These are phyloP conservation scores for Inosperma sp. DNA, from an alignment of 768 basidiomycete genomes.

Conservation along the genomic window DNA sequence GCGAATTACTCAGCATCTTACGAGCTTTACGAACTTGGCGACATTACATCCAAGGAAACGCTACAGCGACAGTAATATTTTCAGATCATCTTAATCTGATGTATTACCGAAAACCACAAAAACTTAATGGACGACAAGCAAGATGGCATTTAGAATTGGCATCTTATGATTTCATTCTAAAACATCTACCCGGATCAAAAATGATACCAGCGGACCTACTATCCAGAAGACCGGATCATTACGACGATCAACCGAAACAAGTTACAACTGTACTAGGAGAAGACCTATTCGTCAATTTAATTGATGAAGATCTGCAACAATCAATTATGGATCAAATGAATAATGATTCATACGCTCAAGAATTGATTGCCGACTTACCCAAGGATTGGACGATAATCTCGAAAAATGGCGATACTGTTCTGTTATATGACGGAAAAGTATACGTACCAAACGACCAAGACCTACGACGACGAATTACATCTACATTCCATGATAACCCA, in stretches of 20 bases:
- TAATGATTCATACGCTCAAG: no score
- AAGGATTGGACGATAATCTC: neutral
- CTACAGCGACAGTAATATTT: conserved; percentile 10
- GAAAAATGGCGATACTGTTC: neutral
- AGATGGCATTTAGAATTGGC: neutral
- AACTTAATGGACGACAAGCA: neutral
- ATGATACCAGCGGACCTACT: neutral
- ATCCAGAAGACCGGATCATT: neutral
- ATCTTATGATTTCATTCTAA: neutral
- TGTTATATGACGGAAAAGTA: conserved; percentile 8
- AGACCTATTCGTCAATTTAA: no score
- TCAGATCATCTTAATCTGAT: conserved; percentile 22
- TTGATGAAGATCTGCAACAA: no score
- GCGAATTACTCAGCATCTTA: conserved; percentile 47
- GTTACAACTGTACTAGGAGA: no score
- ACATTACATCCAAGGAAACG: conserved; percentile 23
- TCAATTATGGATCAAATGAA: no score
- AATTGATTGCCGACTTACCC: no score
- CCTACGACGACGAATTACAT: neutral
- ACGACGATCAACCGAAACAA: no score
- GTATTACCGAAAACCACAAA: conserved; percentile 7
- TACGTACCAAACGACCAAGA: conserved; percentile 7
- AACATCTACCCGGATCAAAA: neutral
- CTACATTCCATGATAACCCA: conserved; percentile 4
- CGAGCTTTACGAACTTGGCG: conserved; percentile 25